phyloP scores from a whole-genome alignment of 202 grass and related monocot genomes.

The Zizania palustris region DNA sequence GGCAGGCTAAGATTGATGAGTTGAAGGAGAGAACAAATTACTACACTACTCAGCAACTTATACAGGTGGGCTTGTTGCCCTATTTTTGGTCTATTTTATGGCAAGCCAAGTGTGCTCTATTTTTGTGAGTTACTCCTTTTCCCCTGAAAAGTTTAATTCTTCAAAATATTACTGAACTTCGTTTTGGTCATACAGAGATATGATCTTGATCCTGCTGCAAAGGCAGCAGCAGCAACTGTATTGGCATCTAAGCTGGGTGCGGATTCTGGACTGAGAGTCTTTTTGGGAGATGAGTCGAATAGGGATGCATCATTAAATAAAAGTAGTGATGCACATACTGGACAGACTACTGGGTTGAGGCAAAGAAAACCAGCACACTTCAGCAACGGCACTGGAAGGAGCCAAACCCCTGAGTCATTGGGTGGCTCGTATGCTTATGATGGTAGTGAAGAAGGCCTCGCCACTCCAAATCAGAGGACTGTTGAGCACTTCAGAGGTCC shows the following conservation, averaged over 20 bases:
- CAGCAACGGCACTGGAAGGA: constrained; percentile 24
- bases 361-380: constrained; percentile 54
- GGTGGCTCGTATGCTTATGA: constrained; percentile 50
- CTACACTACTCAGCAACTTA: constrained; percentile 91
- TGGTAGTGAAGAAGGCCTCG: constrained; percentile 48
- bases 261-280: constrained; percentile 83
- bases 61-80: constrained; percentile 60
- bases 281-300: constrained; percentile 63
- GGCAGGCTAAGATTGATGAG: constrained; percentile 80
- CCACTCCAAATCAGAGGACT: constrained; percentile 50
- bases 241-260: constrained; percentile 82
- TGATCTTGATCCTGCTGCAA: constrained; percentile 92
- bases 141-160: background rate
- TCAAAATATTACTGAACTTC: constrained; percentile 24
- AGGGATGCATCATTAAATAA: constrained; percentile 37
- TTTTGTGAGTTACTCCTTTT: background rate
- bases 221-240: constrained; percentile 88
- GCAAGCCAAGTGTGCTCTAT: background rate
- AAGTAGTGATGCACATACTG: constrained; percentile 51
- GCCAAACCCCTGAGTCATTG: constrained; percentile 41
- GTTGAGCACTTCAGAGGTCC: constrained; percentile 70
- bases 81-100: constrained; percentile 11
- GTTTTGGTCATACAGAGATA: constrained; percentile 64
- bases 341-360: constrained; percentile 47
- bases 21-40: constrained; percentile 92